These are phyloP conservation scores for Apiotrichum akiyoshidainum DNA, from an alignment of 1,284 basidiomycete species.

Conservation along the genomic window DNA sequence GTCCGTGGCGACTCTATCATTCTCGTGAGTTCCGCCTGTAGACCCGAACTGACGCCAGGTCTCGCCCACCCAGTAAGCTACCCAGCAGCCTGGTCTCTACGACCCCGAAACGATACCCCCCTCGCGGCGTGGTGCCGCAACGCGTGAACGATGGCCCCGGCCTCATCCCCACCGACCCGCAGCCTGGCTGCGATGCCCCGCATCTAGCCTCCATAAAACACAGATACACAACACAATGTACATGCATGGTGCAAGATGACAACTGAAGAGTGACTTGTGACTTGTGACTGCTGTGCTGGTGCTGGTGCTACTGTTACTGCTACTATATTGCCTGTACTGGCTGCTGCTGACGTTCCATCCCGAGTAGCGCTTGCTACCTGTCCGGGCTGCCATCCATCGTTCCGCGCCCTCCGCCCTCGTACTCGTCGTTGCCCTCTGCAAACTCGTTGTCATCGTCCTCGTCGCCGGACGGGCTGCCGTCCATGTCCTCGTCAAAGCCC, in stretches of 20 bases:
- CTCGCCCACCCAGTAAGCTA: constrained; percentile 19
- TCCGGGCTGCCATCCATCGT: constrained; percentile 4
- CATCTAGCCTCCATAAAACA: too few relatives aligned
- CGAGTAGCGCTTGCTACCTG: not conserved
- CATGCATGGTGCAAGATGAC: constrained; percentile 15
- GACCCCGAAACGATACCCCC: not conserved
- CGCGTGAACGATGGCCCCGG: too few relatives aligned
- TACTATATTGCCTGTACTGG: too few relatives aligned
- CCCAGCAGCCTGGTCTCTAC: not conserved
- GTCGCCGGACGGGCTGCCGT: constrained; percentile 25
- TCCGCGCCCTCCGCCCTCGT: constrained; percentile 17
- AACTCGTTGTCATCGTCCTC: constrained; percentile 27
- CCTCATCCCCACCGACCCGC: too few relatives aligned
- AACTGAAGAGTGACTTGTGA: not conserved
- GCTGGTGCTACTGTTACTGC: not conserved
- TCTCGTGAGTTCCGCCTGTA: constrained; percentile 57
- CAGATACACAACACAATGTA: constrained; percentile 6
- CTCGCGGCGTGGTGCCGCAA: too few relatives aligned
- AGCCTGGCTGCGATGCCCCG: too few relatives aligned
- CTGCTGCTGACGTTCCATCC: too few relatives aligned
- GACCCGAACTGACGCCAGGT: constrained; percentile 9
- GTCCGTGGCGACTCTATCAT: constrained; percentile 95
- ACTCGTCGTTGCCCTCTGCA: constrained; percentile 40
- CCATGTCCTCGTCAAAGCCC: constrained; percentile 27
- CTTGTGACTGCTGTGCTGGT: not conserved